These are phyloP conservation scores for Neopestalotiopsis sp. DNA, from an alignment of 2,329 filamentous ascomycete genomes.

Conservation along the genomic window DNA sequence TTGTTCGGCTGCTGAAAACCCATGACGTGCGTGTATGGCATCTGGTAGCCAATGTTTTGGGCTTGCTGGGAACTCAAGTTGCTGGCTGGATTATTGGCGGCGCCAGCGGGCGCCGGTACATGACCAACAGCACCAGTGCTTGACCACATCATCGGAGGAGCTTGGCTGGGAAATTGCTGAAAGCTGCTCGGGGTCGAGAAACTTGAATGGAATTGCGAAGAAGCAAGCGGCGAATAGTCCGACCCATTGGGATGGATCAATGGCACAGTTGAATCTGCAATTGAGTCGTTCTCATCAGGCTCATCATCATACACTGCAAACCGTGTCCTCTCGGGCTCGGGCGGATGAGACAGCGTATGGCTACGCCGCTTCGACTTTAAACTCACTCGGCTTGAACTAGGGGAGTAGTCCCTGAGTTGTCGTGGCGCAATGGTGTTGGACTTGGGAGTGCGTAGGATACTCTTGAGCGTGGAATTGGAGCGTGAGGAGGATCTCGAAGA, in stretches of 20 bases:
- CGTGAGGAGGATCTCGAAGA: not conserved
- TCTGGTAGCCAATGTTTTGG: not conserved
- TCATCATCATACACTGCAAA: constrained; percentile 6
- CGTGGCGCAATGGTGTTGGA: too few species aligned
- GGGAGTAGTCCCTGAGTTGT: not conserved
- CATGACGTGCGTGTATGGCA: not conserved
- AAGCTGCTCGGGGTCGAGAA: not conserved
- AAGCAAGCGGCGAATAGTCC: not conserved
- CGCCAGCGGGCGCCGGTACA: not conserved
- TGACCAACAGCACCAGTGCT: not conserved
- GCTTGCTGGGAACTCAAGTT: not conserved
- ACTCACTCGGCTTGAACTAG: not conserved
- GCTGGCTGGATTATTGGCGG: not conserved
- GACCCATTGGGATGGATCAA: not conserved
- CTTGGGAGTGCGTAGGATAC: not conserved
- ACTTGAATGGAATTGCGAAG: not conserved
- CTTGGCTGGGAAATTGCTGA: not conserved
- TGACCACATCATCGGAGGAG: not conserved
- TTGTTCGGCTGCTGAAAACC: not conserved
- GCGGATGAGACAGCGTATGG: not conserved
- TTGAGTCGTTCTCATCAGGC: not conserved
- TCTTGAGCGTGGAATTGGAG: not conserved
- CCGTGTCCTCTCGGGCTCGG: not conserved
- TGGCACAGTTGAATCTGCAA: not conserved
- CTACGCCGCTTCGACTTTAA: not conserved